Evolutionary conservation across 345 rosid genomes (phyloP).

Genomic region (Odontarrhena argentea): DNA sequence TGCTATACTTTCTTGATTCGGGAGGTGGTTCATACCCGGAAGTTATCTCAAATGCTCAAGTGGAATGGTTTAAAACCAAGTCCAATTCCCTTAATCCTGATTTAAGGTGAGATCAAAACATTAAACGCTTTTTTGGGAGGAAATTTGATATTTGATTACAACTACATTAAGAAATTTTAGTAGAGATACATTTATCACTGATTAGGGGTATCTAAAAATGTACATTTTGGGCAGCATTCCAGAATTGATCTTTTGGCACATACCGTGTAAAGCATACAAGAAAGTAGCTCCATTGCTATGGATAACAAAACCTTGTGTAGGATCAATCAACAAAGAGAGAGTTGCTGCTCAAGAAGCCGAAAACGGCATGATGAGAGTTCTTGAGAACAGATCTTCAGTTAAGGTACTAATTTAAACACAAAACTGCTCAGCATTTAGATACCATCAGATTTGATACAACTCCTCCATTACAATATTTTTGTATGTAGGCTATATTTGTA

Average conservation of each 20-base stretch:
- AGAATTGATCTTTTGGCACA: conserved; percentile 90
- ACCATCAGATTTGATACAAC: background rate
- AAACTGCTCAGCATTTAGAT: background rate
- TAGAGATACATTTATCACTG: background rate
- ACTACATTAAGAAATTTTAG: too few species aligned
- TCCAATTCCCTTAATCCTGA: conserved; percentile 65
- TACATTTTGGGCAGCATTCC: conserved; percentile 48
- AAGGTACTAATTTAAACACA: conserved; percentile 49
- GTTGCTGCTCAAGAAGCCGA: conserved; percentile 86
- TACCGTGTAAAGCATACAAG: conserved; percentile 77
- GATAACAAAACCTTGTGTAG: conserved; percentile 71
- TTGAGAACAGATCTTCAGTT: conserved; percentile 62
- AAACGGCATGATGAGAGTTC: conserved; percentile 64
- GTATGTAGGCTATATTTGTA: conserved; percentile 73
- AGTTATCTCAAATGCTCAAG: conserved; percentile 73
- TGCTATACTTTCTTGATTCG: conserved; percentile 84
- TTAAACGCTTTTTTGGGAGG: too few species aligned
- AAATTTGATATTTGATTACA: too few species aligned
- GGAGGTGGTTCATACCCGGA: conserved; percentile 94
- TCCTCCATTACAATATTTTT: background rate
- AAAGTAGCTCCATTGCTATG: conserved; percentile 67
- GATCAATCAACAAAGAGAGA: conserved; percentile 76
- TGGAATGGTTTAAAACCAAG: conserved; percentile 65
- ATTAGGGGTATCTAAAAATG: background rate
- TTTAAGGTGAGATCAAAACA: conserved; percentile 44